Conservation (phyloP, 2,329 filamentous ascomycete species). For the Paramyrothecium sp. region DNA sequence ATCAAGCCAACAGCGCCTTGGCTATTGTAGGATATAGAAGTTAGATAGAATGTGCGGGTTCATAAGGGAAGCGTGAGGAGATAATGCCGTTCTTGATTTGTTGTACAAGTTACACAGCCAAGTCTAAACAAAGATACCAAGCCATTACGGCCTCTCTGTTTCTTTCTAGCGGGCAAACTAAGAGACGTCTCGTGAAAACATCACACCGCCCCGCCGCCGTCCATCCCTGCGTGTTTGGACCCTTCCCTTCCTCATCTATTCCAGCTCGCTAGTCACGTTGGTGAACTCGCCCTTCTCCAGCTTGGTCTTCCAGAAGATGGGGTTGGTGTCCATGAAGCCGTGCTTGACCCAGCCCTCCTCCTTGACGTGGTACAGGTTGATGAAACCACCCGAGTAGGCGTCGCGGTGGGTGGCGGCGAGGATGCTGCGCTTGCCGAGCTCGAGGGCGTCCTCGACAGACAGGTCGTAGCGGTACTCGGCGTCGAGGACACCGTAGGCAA, state of each 20-base stretch:
- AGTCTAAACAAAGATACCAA: not conserved
- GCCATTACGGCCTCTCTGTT: not conserved
- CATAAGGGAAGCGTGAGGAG: not conserved
- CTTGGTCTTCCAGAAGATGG: conserved; percentile 99
- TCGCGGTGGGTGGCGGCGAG: conserved; percentile 94
- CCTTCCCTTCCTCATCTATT: not conserved
- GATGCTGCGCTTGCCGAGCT: conserved; percentile 88
- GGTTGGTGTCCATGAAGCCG: conserved; percentile 96
- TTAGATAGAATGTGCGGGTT: too few species aligned
- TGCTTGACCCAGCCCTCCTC: conserved; percentile 99
- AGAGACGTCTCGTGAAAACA: not conserved
- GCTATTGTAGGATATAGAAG: too few species aligned
- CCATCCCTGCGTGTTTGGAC: conserved; percentile 2
- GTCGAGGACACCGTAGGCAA: conserved; percentile 96
- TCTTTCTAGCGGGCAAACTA: not conserved
- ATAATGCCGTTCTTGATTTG: conserved; percentile 8
- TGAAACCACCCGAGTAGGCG: conserved; percentile 97
- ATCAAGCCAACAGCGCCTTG: too few species aligned
- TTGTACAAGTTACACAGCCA: conserved; percentile 24
- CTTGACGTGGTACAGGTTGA: conserved; percentile 99
- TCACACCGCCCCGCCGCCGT: conserved; percentile 1
- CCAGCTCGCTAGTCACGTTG: conserved; percentile 79
- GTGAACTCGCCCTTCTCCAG: conserved; percentile 97
- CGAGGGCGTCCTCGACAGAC: conserved; percentile 81
- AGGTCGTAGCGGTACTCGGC: conserved; percentile 93